Base-by-base conservation (phyloP, 495 filamentous ascomycete genomes). In the Penicillium odoratum region DNA sequence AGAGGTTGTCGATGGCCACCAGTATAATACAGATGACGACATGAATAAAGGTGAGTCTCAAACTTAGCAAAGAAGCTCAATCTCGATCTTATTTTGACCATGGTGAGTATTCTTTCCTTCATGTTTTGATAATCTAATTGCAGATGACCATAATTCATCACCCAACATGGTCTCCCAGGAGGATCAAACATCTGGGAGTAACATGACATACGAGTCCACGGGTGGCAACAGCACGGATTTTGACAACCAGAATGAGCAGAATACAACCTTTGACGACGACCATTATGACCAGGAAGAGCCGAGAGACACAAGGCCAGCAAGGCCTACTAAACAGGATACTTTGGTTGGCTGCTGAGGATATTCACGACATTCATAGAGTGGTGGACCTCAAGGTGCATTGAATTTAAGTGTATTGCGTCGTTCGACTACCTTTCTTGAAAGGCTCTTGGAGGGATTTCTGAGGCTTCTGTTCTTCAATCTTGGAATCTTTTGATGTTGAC, bases 251-350 rank as follows among this genome's bases (percentile, higher is more conserved):
- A n/a, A 18, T 16, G 46, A 48, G 4, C 46, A 48, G 28, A 11
- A 6, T 30, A 28, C 4, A 31, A 0, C 5, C 15, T 31, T 28
- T 0, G 46, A 30, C 10, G 46, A 48, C 1, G 28, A 16, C 10
- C 21, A n/a, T 43, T 0, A 42, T 51, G 13, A 13, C 9, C 9
- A 7, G 28, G 21, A 28, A 3, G 44, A 30, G 16, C 13, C 30
- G 8, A 38, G 1, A n/a, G 38, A 40, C 7, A 5, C 38, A 40
- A 48, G 21, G 13, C 15, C 28, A 15, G 25, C 11, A 9, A 48
- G 46, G 26, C 46, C 46, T 9, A 48, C 28, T 15, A 48, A 48
- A 9, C 46, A 48, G 46, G 46, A 48, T 30, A 48, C 25, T n/a
- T 31, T 48, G 28, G 46, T 48, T 16, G 28, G 46, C 4, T 13